A percentile compares a stretch with the other conserved stretches of the same genome.
Evolutionary conservation across 345 rosid species (phyloP).

Genomic region (Adansonia digitata): DNA sequence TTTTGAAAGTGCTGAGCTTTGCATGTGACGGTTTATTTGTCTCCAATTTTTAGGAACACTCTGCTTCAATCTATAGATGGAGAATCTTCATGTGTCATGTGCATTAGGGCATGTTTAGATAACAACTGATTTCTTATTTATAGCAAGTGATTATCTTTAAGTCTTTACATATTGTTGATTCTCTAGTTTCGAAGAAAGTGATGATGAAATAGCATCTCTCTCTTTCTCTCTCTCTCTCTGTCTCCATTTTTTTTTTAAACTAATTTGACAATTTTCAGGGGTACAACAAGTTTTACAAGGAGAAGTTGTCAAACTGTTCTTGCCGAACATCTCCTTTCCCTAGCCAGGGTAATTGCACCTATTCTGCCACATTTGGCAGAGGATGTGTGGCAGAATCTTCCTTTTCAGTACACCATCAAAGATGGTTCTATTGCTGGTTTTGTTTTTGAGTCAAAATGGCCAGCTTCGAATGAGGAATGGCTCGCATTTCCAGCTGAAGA

Average conservation of each 20-base stretch:
- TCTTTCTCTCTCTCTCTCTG: neutral
- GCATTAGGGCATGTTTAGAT: neutral
- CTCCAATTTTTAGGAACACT: neutral
- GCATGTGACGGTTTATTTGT: neutral
- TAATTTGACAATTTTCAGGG: slow-evolving; percentile 46
- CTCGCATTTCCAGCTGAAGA: slow-evolving; percentile 67
- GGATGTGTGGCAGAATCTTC: slow-evolving; percentile 94
- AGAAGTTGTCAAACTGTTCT: slow-evolving; percentile 97
- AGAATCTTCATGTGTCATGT: neutral
- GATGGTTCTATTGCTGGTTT: slow-evolving; percentile 65
- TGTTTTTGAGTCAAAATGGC: slow-evolving; percentile 89
- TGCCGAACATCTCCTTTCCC: slow-evolving; percentile 77
- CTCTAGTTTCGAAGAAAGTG: neutral
- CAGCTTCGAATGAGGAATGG: slow-evolving; percentile 51
- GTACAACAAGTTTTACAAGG: slow-evolving; percentile 66
- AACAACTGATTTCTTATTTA: neutral
- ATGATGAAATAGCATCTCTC: neutral
- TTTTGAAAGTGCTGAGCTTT: neutral
- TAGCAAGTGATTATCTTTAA: neutral
- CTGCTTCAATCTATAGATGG: neutral
- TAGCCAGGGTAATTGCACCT: slow-evolving; percentile 76
- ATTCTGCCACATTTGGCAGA: slow-evolving; percentile 93
- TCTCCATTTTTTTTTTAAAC: neutral
- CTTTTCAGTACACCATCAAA: slow-evolving; percentile 47
- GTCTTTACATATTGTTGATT: neutral